These are phyloP conservation scores for Hylodesmum podocarpum DNA, from an alignment of 306 rosid species.

Conservation along the genomic window DNA sequence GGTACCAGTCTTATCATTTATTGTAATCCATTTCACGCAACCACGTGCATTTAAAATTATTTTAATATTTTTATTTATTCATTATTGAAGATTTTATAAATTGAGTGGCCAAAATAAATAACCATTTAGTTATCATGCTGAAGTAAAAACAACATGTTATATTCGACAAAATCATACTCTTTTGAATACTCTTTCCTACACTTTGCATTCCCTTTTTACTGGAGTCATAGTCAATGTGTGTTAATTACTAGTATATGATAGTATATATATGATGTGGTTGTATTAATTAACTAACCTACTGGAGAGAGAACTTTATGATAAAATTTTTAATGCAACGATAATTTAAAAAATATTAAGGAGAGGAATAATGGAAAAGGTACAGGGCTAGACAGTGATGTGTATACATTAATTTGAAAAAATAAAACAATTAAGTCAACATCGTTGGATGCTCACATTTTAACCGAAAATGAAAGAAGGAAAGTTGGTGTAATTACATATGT, in stretches of 20 bases:
- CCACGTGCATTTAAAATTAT: background rate
- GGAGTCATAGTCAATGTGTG: background rate
- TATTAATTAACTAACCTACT: background rate
- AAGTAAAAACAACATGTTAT: background rate
- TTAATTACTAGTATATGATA: no score
- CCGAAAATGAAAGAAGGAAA: constrained; percentile 16
- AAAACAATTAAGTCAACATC: background rate
- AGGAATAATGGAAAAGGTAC: background rate
- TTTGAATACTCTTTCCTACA: background rate
- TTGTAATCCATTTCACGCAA: background rate
- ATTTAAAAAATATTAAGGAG: background rate
- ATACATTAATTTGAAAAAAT: background rate
- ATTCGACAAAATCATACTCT: background rate
- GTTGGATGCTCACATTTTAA: background rate
- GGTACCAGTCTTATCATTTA: background rate
- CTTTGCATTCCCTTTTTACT: background rate
- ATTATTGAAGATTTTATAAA: background rate
- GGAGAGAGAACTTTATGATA: background rate
- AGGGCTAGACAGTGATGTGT: constrained; percentile 11
- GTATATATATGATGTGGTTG: background rate
- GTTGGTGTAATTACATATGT: background rate
- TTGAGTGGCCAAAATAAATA: background rate
- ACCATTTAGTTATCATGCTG: background rate
- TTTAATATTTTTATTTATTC: background rate
- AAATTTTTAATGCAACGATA: background rate